These are phyloP conservation scores for Xylaria longipes DNA, from an alignment of 495 filamentous ascomycete genomes.

Conservation along the genomic window DNA sequence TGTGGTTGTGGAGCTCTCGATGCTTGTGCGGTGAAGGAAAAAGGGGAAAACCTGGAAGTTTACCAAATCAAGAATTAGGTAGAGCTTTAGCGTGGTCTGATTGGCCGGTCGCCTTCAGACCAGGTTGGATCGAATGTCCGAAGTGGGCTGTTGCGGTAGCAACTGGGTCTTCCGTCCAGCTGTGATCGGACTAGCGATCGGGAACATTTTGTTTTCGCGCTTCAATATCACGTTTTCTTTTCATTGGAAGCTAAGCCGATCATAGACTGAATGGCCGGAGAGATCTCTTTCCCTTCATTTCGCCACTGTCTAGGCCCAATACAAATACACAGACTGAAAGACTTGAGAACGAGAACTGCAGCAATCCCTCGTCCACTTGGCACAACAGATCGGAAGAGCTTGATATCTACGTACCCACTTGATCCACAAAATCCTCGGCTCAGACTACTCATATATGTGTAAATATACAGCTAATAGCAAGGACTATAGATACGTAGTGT, in stretches of 20 bases:
- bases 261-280: too few relatives aligned
- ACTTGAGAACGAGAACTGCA: not conserved
- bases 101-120: not conserved
- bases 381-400: not conserved
- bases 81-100: constrained; percentile 2
- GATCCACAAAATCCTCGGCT: not conserved
- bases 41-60: not conserved
- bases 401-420: not conserved
- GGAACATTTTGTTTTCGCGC: constrained; percentile 3
- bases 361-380: not conserved
- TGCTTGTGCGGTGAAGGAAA: not conserved
- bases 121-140: not conserved
- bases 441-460: not conserved
- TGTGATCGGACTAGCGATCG: not conserved
- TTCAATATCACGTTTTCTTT: constrained; percentile 9
- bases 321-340: too few relatives aligned
- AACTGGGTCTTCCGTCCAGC: not conserved
- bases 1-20: not conserved
- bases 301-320: too few relatives aligned
- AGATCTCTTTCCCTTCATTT: not conserved
- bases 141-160: constrained; percentile 1
- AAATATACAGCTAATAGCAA: too few relatives aligned
- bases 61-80: constrained; percentile 13
- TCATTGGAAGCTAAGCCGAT: not conserved
- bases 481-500: too few relatives aligned